phyloP scores from a whole-genome alignment of 129 eudicot species.

The Escallonia rubra region DNA sequence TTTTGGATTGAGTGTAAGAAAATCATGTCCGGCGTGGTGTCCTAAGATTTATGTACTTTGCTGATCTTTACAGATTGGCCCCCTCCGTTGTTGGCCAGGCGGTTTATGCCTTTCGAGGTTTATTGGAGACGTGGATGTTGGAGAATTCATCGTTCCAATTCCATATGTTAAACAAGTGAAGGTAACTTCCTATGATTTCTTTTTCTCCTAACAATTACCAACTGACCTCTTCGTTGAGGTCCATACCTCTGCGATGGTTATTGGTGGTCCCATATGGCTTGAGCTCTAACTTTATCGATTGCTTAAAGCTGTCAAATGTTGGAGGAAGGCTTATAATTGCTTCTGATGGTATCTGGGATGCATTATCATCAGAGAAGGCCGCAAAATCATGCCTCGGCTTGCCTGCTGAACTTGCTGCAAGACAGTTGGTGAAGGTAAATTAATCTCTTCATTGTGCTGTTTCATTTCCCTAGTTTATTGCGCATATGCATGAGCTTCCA shows the following conservation, averaged over 20 bases:
- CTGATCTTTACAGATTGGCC: slow-evolving; percentile 60
- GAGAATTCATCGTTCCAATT: slow-evolving; percentile 86
- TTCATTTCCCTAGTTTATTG: background rate
- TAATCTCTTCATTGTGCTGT: background rate
- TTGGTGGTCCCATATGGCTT: background rate
- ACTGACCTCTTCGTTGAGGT: too few relatives aligned
- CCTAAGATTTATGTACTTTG: slow-evolving; percentile 4
- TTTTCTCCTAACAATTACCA: too few relatives aligned
- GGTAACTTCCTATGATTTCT: slow-evolving; percentile 26
- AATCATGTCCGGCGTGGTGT: background rate
- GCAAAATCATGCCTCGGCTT: slow-evolving; percentile 85
- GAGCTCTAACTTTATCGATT: slow-evolving; percentile 9
- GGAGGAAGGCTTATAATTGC: slow-evolving; percentile 98
- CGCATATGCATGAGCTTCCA: background rate
- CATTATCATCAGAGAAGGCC: slow-evolving; percentile 71
- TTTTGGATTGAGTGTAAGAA: too few relatives aligned
- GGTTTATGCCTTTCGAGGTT: slow-evolving; percentile 97
- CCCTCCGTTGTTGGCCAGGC: slow-evolving; percentile 99
- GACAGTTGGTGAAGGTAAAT: slow-evolving; percentile 81
- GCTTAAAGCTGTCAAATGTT: slow-evolving; percentile 56
- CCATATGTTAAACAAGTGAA: slow-evolving; percentile 95
- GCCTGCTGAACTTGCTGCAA: slow-evolving; percentile 95
- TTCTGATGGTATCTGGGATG: slow-evolving; percentile 97
- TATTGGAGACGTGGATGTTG: slow-evolving; percentile 96
- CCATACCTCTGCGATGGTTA: background rate